Percentiles rank a stretch among this genome's conserved stretches.
Evolutionary conservation across 2,329 filamentous ascomycete genomes (phyloP).

Genomic region (Paecilomyces dactylethromorphus): DNA sequence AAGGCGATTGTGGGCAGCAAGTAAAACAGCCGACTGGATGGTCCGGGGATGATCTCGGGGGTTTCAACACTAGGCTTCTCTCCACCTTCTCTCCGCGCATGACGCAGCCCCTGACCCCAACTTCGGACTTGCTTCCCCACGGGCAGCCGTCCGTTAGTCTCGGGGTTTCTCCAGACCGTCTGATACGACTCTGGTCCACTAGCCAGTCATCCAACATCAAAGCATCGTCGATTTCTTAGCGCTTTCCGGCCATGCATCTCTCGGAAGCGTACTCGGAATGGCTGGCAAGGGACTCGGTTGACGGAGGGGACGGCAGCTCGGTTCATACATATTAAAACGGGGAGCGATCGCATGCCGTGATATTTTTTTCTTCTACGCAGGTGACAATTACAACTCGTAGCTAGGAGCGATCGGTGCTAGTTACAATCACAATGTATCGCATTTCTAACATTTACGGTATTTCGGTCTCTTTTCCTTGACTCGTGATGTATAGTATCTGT

Average conservation of each 20-base stretch:
- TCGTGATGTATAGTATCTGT: not conserved
- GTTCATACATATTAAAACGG: not conserved
- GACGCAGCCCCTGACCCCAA: slow-evolving; percentile 10
- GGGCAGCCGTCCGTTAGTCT: slow-evolving; percentile 9
- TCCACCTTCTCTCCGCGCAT: slow-evolving; percentile 10
- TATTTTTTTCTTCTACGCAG: not conserved
- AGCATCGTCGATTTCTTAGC: not conserved
- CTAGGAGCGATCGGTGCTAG: not conserved
- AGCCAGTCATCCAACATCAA: slow-evolving; percentile 2
- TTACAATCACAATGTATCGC: slow-evolving; percentile 15
- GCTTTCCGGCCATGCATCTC: not conserved
- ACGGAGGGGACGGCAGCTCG: not conserved
- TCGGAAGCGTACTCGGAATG: not conserved
- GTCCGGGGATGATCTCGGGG: not conserved
- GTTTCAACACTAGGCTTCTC: not conserved
- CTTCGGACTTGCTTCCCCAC: slow-evolving; percentile 7
- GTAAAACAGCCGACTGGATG: not conserved
- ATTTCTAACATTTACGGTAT: slow-evolving; percentile 45
- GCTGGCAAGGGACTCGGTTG: not conserved
- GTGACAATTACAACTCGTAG: not conserved
- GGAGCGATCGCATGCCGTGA: not conserved
- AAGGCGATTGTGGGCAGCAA: not conserved
- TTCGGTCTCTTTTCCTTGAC: not conserved
- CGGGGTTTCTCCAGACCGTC: slow-evolving; percentile 14
- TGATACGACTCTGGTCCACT: slow-evolving; percentile 5